Percentiles rank a stretch among this genome's conserved stretches.
Conservation (phyloP, 2,329 filamentous ascomycete species). For the Fusarium lateritium region DNA sequence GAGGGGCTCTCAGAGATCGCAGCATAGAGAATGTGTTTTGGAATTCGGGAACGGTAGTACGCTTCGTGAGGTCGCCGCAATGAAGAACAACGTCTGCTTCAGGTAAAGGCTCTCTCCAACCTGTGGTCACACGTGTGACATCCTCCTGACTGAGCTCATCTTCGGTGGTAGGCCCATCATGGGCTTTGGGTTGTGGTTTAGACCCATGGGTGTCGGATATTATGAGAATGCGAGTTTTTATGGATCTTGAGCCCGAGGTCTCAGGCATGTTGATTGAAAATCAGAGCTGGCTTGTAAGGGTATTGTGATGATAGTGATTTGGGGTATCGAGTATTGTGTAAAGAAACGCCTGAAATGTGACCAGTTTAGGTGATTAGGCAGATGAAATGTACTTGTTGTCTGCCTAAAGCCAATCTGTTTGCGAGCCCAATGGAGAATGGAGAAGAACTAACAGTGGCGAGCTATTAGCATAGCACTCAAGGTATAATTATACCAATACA, state of each 20-base stretch:
- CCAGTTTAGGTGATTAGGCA: too few relatives aligned
- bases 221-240: conserved; percentile 58
- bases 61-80: conserved; percentile 67
- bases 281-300: not conserved
- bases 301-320: not conserved
- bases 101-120: conserved; percentile 51
- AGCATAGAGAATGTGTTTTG: conserved; percentile 59
- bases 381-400: too few relatives aligned
- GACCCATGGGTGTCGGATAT: conserved; percentile 58
- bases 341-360: not conserved
- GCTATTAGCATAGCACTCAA: too few relatives aligned
- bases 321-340: not conserved
- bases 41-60: conserved; percentile 59
- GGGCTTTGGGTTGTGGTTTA: conserved; percentile 32
- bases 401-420: not conserved
- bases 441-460: too few relatives aligned
- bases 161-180: conserved; percentile 37
- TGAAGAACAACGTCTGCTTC: conserved; percentile 65
- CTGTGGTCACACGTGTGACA: conserved; percentile 39
- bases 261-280: conserved; percentile 21
- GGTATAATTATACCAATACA: too few relatives aligned
- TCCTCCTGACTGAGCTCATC: conserved; percentile 44
- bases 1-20: conserved; percentile 59
- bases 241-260: conserved; percentile 12
- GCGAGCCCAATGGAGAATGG: not conserved